Percentiles rank a stretch among this genome's conserved stretches.
These are phyloP conservation scores for Teratosphaeria epicoccoides DNA, from an alignment of 2,329 filamentous ascomycete species.

Conservation along the genomic window DNA sequence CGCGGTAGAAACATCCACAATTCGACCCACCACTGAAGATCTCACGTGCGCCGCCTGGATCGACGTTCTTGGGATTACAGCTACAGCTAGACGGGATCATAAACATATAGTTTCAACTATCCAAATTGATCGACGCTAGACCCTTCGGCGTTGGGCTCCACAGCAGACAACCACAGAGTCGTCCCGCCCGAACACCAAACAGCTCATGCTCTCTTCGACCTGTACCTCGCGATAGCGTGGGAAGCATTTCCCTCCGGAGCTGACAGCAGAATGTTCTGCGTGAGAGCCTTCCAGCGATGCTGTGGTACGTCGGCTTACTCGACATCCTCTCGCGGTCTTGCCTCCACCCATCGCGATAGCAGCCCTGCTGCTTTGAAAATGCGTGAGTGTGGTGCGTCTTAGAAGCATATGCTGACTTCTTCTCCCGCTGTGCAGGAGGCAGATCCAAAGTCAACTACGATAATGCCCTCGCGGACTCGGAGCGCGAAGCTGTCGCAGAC, in stretches of 20 bases:
- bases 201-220: not conserved
- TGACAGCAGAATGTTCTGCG: not conserved
- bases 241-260: not conserved
- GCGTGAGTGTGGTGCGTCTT: too few relatives aligned
- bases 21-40: too few relatives aligned
- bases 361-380: too few relatives aligned
- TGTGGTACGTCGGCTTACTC: not conserved
- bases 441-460: conserved; percentile 30
- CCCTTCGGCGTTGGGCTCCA: not conserved
- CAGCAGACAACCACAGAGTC: not conserved
- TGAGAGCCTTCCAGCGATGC: not conserved
- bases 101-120: not conserved
- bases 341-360: too few relatives aligned
- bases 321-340: not conserved
- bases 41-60: not conserved
- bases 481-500: conserved; percentile 93
- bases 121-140: not conserved
- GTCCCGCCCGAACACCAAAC: not conserved
- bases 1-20: not conserved
- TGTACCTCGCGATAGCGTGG: not conserved
- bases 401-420: not conserved
- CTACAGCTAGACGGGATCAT: not conserved
- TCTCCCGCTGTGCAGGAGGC: conserved; percentile 18
- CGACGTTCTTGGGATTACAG: not conserved
- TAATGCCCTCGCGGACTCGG: conserved; percentile 77